Percentiles rank a stretch among this genome's conserved stretches.
Conservation (phyloP, 495 filamentous ascomycete genomes). For the Daldinia caldariorum region DNA sequence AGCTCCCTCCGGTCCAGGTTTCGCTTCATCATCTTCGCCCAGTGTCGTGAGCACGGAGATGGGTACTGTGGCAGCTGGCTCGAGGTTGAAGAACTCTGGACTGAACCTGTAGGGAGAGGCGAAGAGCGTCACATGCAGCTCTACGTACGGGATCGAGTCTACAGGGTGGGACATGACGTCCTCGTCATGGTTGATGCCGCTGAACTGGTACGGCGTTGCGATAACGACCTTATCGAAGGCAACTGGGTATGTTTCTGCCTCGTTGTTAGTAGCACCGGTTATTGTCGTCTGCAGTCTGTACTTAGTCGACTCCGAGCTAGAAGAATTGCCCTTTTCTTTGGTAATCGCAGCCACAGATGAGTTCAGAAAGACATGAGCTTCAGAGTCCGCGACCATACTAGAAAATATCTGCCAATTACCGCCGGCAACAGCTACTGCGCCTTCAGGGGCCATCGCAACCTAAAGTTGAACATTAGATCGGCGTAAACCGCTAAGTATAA, state of each 20-base stretch:
- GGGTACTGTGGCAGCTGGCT: constrained; percentile 63
- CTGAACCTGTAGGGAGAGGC: constrained; percentile 76
- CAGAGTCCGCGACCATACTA: constrained; percentile 73
- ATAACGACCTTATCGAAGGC: constrained; percentile 83
- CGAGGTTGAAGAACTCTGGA: constrained; percentile 74
- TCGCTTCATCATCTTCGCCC: constrained; percentile 62
- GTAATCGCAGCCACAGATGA: constrained; percentile 71
- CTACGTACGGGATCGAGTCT: constrained; percentile 82
- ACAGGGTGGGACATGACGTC: constrained; percentile 62
- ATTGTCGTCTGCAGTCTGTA: constrained; percentile 62
- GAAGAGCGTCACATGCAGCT: constrained; percentile 88
- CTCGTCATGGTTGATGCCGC: constrained; percentile 63
- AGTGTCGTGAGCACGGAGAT: constrained; percentile 85
- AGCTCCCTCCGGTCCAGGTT: constrained; percentile 61
- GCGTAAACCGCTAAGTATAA: too few species aligned
- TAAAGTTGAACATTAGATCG: constrained; percentile 30
- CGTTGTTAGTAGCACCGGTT: constrained; percentile 35
- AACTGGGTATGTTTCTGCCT: constrained; percentile 47
- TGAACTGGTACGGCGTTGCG: constrained; percentile 78
- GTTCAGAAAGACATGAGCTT: constrained; percentile 71
- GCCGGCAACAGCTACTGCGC: constrained; percentile 79
- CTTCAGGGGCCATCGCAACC: constrained; percentile 81
- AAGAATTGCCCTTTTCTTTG: constrained; percentile 50
- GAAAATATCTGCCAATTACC: constrained; percentile 98
- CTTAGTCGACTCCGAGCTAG: constrained; percentile 41